Conservation (phyloP, 1,284 basidiomycete genomes). For the Fistulinella cinereoalba region DNA sequence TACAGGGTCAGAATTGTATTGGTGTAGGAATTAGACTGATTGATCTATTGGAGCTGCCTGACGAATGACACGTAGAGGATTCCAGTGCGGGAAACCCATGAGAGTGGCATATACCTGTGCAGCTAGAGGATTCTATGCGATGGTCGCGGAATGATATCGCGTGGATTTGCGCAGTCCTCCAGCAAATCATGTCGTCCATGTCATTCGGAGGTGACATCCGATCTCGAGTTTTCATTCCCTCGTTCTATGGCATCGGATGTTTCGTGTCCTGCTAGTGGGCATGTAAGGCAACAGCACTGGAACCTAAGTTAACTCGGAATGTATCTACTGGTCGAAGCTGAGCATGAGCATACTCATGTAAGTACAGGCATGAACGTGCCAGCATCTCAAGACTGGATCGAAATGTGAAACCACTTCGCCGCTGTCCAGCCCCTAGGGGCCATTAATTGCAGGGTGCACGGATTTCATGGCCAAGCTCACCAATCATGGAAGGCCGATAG, state of each 20-base stretch:
- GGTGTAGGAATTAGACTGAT: constrained; percentile 37
- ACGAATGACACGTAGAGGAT: constrained; percentile 45
- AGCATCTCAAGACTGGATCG: constrained; percentile 45
- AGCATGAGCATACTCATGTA: constrained; percentile 26
- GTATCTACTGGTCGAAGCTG: not conserved
- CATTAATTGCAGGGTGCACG: constrained; percentile 17
- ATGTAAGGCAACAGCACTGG: no score
- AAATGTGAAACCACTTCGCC: constrained; percentile 38
- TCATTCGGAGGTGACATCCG: constrained; percentile 25
- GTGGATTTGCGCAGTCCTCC: constrained; percentile 27
- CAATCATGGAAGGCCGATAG: constrained; percentile 40
- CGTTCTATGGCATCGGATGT: not conserved
- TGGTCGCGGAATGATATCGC: constrained; percentile 23
- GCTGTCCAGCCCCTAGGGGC: constrained; percentile 25
- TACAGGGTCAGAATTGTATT: constrained; percentile 30
- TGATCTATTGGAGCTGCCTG: constrained; percentile 36
- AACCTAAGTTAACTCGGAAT: no score
- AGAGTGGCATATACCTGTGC: constrained; percentile 32
- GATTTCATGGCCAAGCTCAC: constrained; percentile 35
- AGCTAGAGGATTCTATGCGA: constrained; percentile 26
- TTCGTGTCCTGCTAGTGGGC: not conserved
- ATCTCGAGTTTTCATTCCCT: constrained; percentile 12
- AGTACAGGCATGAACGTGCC: constrained; percentile 33
- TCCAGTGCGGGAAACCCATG: constrained; percentile 32
- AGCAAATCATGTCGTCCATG: constrained; percentile 26